These are phyloP conservation scores for Ustulina deusta DNA, from an alignment of 2,329 filamentous ascomycete genomes.

Conservation along the genomic window DNA sequence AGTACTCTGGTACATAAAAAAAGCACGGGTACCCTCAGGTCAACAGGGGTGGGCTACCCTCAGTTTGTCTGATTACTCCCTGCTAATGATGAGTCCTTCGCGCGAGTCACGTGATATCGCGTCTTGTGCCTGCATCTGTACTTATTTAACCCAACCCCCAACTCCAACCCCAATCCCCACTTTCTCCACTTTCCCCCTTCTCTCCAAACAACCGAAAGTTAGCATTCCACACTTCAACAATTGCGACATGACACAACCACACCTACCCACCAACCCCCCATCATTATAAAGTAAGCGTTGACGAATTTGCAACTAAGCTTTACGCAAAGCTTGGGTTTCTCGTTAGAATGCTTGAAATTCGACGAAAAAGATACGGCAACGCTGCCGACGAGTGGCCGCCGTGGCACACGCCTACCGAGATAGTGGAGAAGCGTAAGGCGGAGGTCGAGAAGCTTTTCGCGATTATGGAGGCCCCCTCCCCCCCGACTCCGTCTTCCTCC, in stretches of 20 bases:
- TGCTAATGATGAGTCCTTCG: too few species aligned
- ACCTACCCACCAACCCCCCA: slow-evolving; percentile 1
- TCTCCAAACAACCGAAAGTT: slow-evolving; percentile 2
- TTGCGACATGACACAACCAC: slow-evolving; percentile 1
- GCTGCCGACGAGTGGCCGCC: slow-evolving; percentile 1
- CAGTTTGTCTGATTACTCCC: too few species aligned
- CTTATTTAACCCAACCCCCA: neutral
- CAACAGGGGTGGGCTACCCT: too few species aligned
- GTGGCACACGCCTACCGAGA: slow-evolving; percentile 4
- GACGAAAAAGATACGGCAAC: neutral
- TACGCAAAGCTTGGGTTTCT: neutral
- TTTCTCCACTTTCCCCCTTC: neutral
- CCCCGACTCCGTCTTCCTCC: neutral
- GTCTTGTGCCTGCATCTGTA: neutral
- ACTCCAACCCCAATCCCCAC: too few species aligned
- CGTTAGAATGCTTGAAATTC: neutral
- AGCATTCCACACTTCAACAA: too few species aligned
- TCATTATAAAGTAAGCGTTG: slow-evolving; percentile 1
- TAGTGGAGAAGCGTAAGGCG: neutral
- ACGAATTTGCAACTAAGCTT: neutral
- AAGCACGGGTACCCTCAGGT: too few species aligned
- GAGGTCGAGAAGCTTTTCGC: neutral
- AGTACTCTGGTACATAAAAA: too few species aligned
- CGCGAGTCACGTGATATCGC: slow-evolving; percentile 8
- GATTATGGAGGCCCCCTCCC: neutral